These are phyloP conservation scores for Russula lepida DNA, from an alignment of 768 basidiomycete species.

Conservation along the genomic window DNA sequence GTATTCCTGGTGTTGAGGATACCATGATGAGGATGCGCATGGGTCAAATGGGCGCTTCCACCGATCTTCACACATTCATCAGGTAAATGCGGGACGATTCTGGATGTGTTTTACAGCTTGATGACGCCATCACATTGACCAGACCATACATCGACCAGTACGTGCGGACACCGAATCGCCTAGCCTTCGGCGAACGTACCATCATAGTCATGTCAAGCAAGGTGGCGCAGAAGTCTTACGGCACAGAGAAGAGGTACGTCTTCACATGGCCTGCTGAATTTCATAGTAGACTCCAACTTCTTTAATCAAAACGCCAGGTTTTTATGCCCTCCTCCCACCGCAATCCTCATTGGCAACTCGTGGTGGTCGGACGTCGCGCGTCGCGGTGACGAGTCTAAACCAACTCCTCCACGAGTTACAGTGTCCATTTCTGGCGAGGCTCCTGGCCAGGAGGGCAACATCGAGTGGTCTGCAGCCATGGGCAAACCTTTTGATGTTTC, in stretches of 20 bases:
- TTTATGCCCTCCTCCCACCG: slow-evolving; percentile 89
- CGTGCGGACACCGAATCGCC: slow-evolving; percentile 72
- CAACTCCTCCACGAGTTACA: slow-evolving; percentile 71
- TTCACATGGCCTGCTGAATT: slow-evolving; percentile 3
- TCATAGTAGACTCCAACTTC: neutral
- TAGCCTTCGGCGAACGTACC: slow-evolving; percentile 87
- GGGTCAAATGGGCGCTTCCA: slow-evolving; percentile 44
- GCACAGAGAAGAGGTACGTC: slow-evolving; percentile 84
- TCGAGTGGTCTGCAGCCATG: slow-evolving; percentile 80
- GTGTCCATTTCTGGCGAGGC: slow-evolving; percentile 91
- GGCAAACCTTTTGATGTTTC: slow-evolving; percentile 80
- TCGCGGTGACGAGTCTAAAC: slow-evolving; percentile 64
- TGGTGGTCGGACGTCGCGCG: slow-evolving; percentile 87
- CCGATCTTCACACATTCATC: slow-evolving; percentile 74
- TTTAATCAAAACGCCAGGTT: slow-evolving; percentile 42
- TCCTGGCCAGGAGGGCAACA: slow-evolving; percentile 71
- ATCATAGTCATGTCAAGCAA: slow-evolving; percentile 97
- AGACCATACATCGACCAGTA: slow-evolving; percentile 84
- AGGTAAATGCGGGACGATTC: slow-evolving; percentile 37
- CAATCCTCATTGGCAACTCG: slow-evolving; percentile 86
- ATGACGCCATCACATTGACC: slow-evolving; percentile 18
- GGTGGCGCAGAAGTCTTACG: slow-evolving; percentile 96
- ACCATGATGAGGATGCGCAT: slow-evolving; percentile 59
- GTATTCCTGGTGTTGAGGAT: slow-evolving; percentile 55
- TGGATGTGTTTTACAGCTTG: neutral